Conservation (phyloP, 179 eudicot species). For the Pouteria campechiana region DNA sequence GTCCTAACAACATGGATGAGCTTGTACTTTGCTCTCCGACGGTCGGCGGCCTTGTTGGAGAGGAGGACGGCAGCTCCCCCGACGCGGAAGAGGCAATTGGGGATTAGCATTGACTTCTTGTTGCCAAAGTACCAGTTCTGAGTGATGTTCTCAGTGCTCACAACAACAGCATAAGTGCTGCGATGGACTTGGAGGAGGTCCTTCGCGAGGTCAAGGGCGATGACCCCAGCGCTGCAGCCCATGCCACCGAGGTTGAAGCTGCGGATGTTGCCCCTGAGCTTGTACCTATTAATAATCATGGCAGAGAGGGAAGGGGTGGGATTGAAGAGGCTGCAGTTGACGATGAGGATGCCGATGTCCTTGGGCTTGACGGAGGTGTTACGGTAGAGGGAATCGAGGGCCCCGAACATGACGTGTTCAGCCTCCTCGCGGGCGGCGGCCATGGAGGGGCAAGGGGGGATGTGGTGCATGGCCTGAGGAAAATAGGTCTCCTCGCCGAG, state of each 20-base stretch:
- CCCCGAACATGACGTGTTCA: constrained; percentile 59
- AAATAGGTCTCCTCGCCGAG: constrained; percentile 63
- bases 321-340: constrained; percentile 66
- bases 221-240: constrained; percentile 82
- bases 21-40: constrained; percentile 21
- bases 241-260: constrained; percentile 67
- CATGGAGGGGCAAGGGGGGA: constrained; percentile 56
- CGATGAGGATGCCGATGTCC: constrained; percentile 52
- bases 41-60: constrained; percentile 36
- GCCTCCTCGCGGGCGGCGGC: constrained; percentile 62
- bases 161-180: constrained; percentile 53
- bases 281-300: constrained; percentile 64
- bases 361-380: constrained; percentile 37
- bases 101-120: constrained; percentile 67
- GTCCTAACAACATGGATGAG: constrained; percentile 27
- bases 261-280: constrained; percentile 50
- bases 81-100: constrained; percentile 67
- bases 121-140: constrained; percentile 73
- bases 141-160: constrained; percentile 69
- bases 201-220: constrained; percentile 51
- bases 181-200: constrained; percentile 53
- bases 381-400: constrained; percentile 37
- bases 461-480: constrained; percentile 45
- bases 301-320: constrained; percentile 66
- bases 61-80: constrained; percentile 62